Evolutionary conservation across 495 filamentous ascomycete species (phyloP), one percentile per base, ranked within the genome.

Genomic region (Penicillium silybi): DNA sequence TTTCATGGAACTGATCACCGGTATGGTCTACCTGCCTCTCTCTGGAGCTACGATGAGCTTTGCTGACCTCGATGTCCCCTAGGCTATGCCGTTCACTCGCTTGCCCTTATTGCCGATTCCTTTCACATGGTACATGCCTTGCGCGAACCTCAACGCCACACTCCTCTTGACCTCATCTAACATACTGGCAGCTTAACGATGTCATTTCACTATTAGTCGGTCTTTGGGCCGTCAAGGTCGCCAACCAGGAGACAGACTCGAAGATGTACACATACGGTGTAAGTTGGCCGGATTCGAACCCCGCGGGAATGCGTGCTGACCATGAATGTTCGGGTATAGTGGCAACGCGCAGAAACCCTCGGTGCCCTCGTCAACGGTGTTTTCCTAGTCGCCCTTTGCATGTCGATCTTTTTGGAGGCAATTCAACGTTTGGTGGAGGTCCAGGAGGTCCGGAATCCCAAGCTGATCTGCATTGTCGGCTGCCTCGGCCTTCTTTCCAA

Each of bases 301-400:
- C 44, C 42, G 11, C 38, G 39, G 35, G 34, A 56, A 54, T 20
- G 29, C 41, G 9, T 38, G 47, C 59, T 65, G 41, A 68, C 54
- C 22, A 20, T 46, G 68, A 46, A 67, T 66, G 37, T 62, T 74
- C 38, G 20, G 1, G 70, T 72, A 23, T 59, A 92, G 79, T 98
- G 91, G 90, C 85, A 97, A 79, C 88, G 95, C 41, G 93, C 93
- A n/a, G 93, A 98, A 77, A 96, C 95, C 16, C 80, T 98, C 7
- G 93, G 93, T 64, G 93, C 93, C 16, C 79, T 96, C 44, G 85
- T 97, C 62, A 98, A 98, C 59, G 93, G 95, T 49, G 92, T 97
- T 3, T 98, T 98, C 71, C 77, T 98, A 40, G 90, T 98, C 59
- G 93, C 93, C 0, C 79, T 98, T 16, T 97, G 95, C 71, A 72